A percentile compares a stretch with the other conserved stretches of the same genome.
phyloP scores from a whole-genome alignment of 352 stramenopile genomes.

The Phytopythium boreale region DNA sequence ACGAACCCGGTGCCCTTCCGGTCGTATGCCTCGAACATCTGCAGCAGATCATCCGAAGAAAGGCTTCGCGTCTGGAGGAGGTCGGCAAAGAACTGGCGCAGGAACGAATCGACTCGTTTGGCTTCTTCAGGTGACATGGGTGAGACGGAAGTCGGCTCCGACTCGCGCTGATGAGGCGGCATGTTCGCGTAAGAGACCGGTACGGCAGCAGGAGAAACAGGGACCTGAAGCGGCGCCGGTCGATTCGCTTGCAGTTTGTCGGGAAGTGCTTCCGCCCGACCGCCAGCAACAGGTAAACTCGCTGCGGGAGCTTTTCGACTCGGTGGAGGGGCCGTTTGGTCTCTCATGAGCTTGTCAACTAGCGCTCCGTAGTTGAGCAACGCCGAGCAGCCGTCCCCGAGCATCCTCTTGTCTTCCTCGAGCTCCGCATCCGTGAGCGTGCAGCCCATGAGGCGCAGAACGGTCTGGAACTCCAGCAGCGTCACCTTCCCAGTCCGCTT shows the following conservation, averaged over 20 bases:
- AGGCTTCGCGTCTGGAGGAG: conserved; percentile 41
- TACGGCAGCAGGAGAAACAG: background rate
- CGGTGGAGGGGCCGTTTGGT: background rate
- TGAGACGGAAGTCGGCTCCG: background rate
- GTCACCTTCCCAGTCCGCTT: conserved; percentile 50
- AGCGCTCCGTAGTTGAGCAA: conserved; percentile 49
- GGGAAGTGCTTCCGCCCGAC: background rate
- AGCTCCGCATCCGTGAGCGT: conserved; percentile 44
- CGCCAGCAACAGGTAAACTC: background rate
- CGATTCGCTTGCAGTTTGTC: conserved; percentile 11
- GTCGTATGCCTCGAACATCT: conserved; percentile 61
- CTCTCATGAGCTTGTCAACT: conserved; percentile 18
- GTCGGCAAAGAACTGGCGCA: conserved; percentile 48
- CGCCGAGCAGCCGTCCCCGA: conserved; percentile 39
- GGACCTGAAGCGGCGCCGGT: conserved; percentile 12
- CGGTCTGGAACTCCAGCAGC: conserved; percentile 67
- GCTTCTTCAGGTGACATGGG: conserved; percentile 36
- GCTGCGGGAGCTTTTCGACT: background rate
- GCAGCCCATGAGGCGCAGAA: conserved; percentile 78
- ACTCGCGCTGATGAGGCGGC: background rate
- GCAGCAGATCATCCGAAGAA: conserved; percentile 19
- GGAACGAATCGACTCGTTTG: conserved; percentile 37
- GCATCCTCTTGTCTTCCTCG: conserved; percentile 41
- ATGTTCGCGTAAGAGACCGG: background rate
- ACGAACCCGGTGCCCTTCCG: conserved; percentile 56